Conservation (phyloP, 331 rosid genomes). For the Stylosanthes scabra region DNA sequence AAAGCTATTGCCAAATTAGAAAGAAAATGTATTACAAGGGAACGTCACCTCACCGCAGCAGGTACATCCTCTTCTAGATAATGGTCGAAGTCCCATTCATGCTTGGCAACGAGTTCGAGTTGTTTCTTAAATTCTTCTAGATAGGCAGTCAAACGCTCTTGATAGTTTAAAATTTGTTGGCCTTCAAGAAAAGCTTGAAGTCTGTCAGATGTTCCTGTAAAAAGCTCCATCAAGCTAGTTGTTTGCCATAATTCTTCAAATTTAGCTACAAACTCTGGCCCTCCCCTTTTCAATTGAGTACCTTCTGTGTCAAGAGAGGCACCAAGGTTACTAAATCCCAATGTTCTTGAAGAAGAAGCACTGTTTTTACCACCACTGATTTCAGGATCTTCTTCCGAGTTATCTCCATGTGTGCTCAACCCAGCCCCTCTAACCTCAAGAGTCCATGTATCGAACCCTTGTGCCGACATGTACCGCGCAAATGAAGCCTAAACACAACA, state of each 20-base stretch:
- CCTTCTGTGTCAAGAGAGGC: constrained; percentile 40
- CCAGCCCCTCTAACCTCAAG: constrained; percentile 94
- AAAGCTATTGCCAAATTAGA: background rate
- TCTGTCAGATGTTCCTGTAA: constrained; percentile 44
- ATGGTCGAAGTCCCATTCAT: constrained; percentile 93
- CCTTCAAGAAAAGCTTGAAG: constrained; percentile 50
- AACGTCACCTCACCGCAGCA: constrained; percentile 83
- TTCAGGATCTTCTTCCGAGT: constrained; percentile 44
- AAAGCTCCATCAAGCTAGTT: constrained; percentile 36
- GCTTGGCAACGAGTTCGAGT: constrained; percentile 50
- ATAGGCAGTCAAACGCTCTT: constrained; percentile 50
- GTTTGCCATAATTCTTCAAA: constrained; percentile 29
- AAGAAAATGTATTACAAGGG: constrained; percentile 37
- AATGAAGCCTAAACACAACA: constrained; percentile 70
- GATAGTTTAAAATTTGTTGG: constrained; percentile 50
- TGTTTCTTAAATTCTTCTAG: constrained; percentile 68
- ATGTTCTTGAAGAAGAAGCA: constrained; percentile 17
- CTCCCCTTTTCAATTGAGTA: constrained; percentile 33
- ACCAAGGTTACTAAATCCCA: constrained; percentile 28
- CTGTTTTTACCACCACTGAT: constrained; percentile 22
- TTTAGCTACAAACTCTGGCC: constrained; percentile 29
- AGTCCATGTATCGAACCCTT: constrained; percentile 94
- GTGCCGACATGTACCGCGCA: constrained; percentile 83
- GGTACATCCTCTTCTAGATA: constrained; percentile 88
- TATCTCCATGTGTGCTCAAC: constrained; percentile 59